Evolutionary conservation across 371 early-diverging fungal species (phyloP), one percentile per base, ranked within the genome.

Genomic region (Mortierella polycephala): DNA sequence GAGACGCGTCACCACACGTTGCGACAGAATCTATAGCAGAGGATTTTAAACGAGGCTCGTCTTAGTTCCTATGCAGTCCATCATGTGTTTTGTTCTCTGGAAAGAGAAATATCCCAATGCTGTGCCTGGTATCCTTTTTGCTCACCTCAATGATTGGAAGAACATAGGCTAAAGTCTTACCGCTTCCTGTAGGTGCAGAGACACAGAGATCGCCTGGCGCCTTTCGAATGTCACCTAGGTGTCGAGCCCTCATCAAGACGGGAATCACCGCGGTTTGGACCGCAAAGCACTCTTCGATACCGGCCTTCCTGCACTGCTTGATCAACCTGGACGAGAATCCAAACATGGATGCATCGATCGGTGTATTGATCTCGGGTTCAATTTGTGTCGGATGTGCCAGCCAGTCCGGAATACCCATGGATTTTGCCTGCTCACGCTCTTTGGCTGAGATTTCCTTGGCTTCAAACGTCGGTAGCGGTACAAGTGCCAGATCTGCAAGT

Each of bases 81-180:
- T 30, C 2, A 30, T 30, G 30, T 30, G 30, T 30, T 30, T 30
- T 30, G 30, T 30, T 30, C 30, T 30, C 30, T 4, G 4, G 30
- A 30, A 30, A 30, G 30, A 30, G 30, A 30, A 1, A 30, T 30
- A 30, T 30, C 30, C 41, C 57, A n/a, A 16, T 57, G 11, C 53
- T 44, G 10, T 41, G 30, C 2, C 8, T 21, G 18, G 42, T 16
- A 14, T 41, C 42, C 53, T 20, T 0, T 59, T 12, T 41, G 7
- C 58, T 52, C 69, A 85, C 85, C 80, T 95, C 94, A 21, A 99
- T 88, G 58, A 99, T 94, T 2, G 99, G 99, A 10, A 99, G 82
- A 0, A 96, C 94, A 86, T 97, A 99, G 0, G 98, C 97, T 56
- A 98, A 85, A 0, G 99, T 99, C 84, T 99, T 99, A 45, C 99